Percentiles rank a stretch among this genome's conserved stretches.
Conservation (phyloP, 208 protist genomes). For the Acanthamoeba triangularis region DNA sequence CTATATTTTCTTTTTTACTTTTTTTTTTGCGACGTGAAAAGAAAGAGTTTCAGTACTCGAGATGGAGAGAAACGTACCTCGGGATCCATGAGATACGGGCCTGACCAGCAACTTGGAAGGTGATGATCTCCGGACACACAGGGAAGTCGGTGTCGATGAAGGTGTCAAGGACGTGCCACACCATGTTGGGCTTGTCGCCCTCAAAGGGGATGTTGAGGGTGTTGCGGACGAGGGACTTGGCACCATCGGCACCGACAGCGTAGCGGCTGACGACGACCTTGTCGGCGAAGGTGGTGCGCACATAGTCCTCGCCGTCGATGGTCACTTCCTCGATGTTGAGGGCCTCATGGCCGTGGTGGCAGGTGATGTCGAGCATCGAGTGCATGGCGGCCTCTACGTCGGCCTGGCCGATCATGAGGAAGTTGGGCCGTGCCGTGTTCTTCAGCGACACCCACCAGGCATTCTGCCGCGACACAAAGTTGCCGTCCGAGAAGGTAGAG, state of each 20-base stretch:
- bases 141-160: conserved; percentile 73
- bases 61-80: conserved; percentile 54
- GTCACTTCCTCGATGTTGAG: conserved; percentile 30
- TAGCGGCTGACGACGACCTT: conserved; percentile 2
- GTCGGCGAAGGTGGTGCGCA: not conserved
- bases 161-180: conserved; percentile 49
- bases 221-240: conserved; percentile 20
- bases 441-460: conserved; percentile 57
- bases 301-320: not conserved
- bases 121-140: conserved; percentile 65
- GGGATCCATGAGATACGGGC: conserved; percentile 57
- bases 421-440: not conserved
- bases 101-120: conserved; percentile 57
- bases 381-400: conserved; percentile 8
- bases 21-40: not conserved
- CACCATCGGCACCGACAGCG: conserved; percentile 10
- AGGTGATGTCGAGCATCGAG: conserved; percentile 23
- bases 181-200: conserved; percentile 38
- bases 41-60: not conserved
- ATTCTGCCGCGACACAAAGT: conserved; percentile 60
- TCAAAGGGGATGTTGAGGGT: conserved; percentile 66
- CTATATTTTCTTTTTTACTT: not conserved
- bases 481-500: conserved; percentile 59
- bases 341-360: not conserved
- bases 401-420: conserved; percentile 73